Base-by-base conservation (phyloP, 2,329 filamentous ascomycete genomes). In the Penicillium palitans region DNA sequence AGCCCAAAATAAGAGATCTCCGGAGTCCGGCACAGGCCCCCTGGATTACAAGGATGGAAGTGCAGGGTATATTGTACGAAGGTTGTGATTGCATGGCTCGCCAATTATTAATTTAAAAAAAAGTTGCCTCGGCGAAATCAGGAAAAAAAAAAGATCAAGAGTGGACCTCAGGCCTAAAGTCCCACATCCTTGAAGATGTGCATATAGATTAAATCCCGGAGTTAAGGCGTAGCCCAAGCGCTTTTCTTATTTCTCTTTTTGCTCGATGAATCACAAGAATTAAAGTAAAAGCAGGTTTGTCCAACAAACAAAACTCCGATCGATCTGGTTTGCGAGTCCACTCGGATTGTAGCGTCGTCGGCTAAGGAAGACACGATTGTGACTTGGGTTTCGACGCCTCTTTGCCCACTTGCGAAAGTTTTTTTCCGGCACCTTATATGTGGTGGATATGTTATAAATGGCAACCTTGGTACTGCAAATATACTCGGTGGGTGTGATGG, bases 261-360 rank as follows among this genome's bases (percentile, higher is more conserved):
- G 19, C 29, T n/a, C 9, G 52, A 40, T 40, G 25, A 21, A 40
- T 54, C 52, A 54, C 9, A 54, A n/a, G 4, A n/a, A 6, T 6
- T 29, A 7, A 15, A n/a, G 24, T n/a, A 4, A 45, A 33, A 41
- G 21, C 25, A 49, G 25, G 21, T 25, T 25, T 15, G 5, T n/a
- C 12, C n/a, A 41, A 33, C 3, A 40, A 13, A 6, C 6, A 21
- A 45, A 31, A 39, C 19, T 55, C 19, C 37, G 53, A 55, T 35
- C 37, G 19, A 27, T 55, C 27, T 52, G 15, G 5, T 35, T 27
- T 35, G 17, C 24, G 3, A 46, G 13, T 21, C 48, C 54, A 40
- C 41, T 45, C 13, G 21, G 41, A 57, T 52, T 21, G 46, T 39
- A 57, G 40, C 35, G 24, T 57, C 55, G 35, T 56, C 31, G 54